Conservation (phyloP, 176 grass and related monocot genomes). For the Oropetium thomaeum region DNA sequence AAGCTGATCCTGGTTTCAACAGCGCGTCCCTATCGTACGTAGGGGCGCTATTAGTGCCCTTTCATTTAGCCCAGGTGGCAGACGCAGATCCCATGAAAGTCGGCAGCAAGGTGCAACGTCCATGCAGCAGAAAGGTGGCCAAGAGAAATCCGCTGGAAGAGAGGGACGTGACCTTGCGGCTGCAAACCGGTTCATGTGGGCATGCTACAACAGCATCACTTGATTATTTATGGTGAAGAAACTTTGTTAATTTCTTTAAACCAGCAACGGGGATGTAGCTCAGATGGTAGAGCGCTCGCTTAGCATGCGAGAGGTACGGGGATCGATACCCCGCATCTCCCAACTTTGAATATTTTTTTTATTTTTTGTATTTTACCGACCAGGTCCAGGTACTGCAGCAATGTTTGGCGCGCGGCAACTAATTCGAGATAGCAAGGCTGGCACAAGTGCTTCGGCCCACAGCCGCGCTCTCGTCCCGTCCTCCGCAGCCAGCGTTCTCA, state of each 20-base stretch:
- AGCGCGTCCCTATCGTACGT: too few species aligned
- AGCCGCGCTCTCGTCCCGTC: too few species aligned
- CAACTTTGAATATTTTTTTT: neutral
- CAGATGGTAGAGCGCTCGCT: slow-evolving; percentile 99
- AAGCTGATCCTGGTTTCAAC: too few species aligned
- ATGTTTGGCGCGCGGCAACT: too few species aligned
- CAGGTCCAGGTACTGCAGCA: too few species aligned
- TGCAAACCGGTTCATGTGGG: neutral
- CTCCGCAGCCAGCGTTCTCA: too few species aligned
- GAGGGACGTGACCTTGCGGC: neutral
- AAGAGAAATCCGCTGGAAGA: neutral
- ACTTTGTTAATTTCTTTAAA: too few species aligned
- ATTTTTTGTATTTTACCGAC: neutral
- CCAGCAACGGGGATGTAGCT: slow-evolving; percentile 71
- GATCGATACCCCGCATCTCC: slow-evolving; percentile 97
- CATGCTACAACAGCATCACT: too few species aligned
- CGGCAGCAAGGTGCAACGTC: neutral
- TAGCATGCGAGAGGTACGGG: slow-evolving; percentile 99
- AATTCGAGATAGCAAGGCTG: too few species aligned
- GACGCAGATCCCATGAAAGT: neutral
- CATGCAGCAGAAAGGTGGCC: neutral
- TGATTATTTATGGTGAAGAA: too few species aligned
- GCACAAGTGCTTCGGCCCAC: too few species aligned
- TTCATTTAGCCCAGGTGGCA: neutral
- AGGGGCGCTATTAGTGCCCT: too few species aligned